These are phyloP conservation scores for Suhomyces pyralidae DNA, from an alignment of 805 yeast species.

Conservation along the genomic window DNA sequence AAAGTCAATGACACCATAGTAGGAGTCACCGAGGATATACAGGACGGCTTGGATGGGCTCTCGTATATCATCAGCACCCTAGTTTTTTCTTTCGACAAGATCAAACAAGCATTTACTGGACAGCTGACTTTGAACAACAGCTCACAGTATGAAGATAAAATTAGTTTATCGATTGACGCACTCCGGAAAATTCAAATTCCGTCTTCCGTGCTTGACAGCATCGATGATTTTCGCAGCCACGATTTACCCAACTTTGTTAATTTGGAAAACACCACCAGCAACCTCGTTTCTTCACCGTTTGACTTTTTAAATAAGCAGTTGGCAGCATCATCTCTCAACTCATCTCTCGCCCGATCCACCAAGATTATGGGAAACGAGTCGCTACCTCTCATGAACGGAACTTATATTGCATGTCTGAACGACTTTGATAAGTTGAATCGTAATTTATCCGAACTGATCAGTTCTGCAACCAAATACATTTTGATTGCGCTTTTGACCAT, in stretches of 20 bases:
- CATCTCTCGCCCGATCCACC: not conserved
- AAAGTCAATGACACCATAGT: constrained; percentile 59
- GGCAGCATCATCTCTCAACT: constrained; percentile 13
- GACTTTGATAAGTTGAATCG: not conserved
- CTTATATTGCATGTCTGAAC: not conserved
- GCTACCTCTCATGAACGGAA: not conserved
- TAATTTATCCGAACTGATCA: constrained; percentile 20
- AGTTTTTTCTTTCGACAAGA: constrained; percentile 41
- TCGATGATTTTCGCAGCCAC: constrained; percentile 45
- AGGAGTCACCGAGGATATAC: constrained; percentile 55
- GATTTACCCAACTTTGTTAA: constrained; percentile 64
- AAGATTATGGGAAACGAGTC: not conserved
- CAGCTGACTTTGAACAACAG: constrained; percentile 25
- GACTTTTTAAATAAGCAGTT: constrained; percentile 42
- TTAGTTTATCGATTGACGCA: constrained; percentile 56
- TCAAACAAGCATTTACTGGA: constrained; percentile 51
- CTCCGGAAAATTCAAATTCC: constrained; percentile 66
- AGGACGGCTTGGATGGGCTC: constrained; percentile 62
- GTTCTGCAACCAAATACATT: constrained; percentile 35
- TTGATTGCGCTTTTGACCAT: constrained; percentile 27
- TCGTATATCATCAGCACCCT: constrained; percentile 56
- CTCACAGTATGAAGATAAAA: constrained; percentile 36
- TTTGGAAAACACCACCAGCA: constrained; percentile 57
- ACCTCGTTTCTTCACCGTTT: constrained; percentile 60
- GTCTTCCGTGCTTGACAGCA: constrained; percentile 52